Conservation (phyloP, 768 basidiomycete species). For the Atractiella rhizophila region DNA sequence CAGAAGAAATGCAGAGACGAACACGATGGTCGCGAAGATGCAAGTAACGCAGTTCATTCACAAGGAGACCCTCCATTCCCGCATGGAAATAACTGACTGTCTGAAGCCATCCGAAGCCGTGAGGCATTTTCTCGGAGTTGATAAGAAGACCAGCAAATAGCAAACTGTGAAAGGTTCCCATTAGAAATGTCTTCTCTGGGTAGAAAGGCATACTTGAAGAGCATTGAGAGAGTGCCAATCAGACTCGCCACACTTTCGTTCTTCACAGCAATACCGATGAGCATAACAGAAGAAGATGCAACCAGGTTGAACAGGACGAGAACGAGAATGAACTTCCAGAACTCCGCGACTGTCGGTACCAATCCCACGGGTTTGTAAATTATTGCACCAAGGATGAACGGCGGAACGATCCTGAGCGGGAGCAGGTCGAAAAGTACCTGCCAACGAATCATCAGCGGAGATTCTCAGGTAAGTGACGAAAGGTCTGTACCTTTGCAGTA, state of each 20-base stretch:
- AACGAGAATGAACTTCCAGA: constrained; percentile 96
- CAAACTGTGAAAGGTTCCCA: constrained; percentile 31
- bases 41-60: constrained; percentile 83
- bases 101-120: constrained; percentile 56
- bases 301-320: constrained; percentile 91
- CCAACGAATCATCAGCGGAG: background rate
- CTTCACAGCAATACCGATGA: constrained; percentile 68
- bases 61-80: constrained; percentile 87
- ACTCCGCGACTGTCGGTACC: constrained; percentile 61
- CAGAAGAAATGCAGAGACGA: background rate
- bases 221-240: constrained; percentile 83
- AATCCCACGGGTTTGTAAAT: constrained; percentile 85
- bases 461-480: background rate
- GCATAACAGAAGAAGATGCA: constrained; percentile 70
- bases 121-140: constrained; percentile 62
- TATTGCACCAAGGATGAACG: constrained; percentile 82
- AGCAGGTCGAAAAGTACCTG: constrained; percentile 88
- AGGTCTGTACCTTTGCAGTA: constrained; percentile 49
- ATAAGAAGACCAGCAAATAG: constrained; percentile 87
- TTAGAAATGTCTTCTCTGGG: background rate
- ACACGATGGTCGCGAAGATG: constrained; percentile 56
- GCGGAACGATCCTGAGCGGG: constrained; percentile 78
- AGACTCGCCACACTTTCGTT: constrained; percentile 72
- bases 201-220: constrained; percentile 65
- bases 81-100: constrained; percentile 95